Evolutionary conservation across 1,139 yeast species (phyloP), one percentile per base, ranked within the genome.

Genomic region (Magnusiomyces fungicola): DNA sequence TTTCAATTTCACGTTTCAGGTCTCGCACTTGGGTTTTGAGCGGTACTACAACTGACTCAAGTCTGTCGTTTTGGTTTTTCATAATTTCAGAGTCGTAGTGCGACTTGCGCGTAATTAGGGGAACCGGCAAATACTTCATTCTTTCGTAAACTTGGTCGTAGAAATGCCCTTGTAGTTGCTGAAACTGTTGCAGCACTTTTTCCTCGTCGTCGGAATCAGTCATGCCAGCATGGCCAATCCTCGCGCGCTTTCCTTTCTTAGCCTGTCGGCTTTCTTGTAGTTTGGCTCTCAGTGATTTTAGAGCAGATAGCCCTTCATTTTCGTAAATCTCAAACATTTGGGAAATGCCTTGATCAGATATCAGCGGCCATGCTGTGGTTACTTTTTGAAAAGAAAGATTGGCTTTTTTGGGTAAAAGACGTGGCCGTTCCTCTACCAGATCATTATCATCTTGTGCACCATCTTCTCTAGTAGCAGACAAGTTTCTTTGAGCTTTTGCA

Each of bases 21-120:
- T 55, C 53, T 2, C 56, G 43, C n/a, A 55, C 55, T 32, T 60
- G 63, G 39, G 58, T 59, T 45, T 55, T 40, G 36, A 57, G 47
- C 10, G 60, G 58, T 36, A 53, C 53, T 37, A 60, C 42, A 10
- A 58, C 58, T 3, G 52, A 45, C 42, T 60, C 61, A 30, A 59
- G 48, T 24, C 50, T 54, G 10, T 45, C 52, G 27, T 54, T 52
- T 43, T 56, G 59, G 27, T 47, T 49, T 33, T 52, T 41, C 37
- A 58, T 45, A 12, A 42, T 43, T 25, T 55, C 60, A 36, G 52
- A 51, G 33, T 49, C 54, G 45, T 53, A 58, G 42, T 56, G 58
- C 16, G 49, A 25, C 25, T 58, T 57, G 12, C 55, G 49, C 3
- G 60, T 55, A 6, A 48, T 45, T 2, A 57, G 58, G 6, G 62